These are phyloP conservation scores for Candida nanaspora DNA, from an alignment of 805 yeast genomes.

Conservation along the genomic window DNA sequence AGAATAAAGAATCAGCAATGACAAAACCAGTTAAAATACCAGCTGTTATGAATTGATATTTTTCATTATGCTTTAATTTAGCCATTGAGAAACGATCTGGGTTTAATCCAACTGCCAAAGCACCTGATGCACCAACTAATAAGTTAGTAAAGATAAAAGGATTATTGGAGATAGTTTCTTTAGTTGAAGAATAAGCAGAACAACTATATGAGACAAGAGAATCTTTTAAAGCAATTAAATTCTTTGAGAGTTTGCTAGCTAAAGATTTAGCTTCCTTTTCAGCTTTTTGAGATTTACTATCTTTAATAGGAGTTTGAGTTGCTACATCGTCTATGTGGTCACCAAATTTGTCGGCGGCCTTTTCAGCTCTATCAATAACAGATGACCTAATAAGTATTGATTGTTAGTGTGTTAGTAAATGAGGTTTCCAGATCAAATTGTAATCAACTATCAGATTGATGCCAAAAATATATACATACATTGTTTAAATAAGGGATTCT, in stretches of 20 bases:
- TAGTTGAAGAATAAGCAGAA: not conserved
- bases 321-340: not conserved
- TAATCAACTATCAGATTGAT: not conserved
- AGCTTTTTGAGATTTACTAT: constrained; percentile 10
- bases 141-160: constrained; percentile 35
- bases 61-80: not conserved
- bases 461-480: not conserved
- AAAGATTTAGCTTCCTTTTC: constrained; percentile 3
- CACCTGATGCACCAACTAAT: constrained; percentile 27
- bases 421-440: not conserved
- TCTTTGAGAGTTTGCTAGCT: not conserved
- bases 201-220: not conserved
- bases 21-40: constrained; percentile 1
- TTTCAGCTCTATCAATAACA: constrained; percentile 1
- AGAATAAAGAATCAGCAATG: not conserved
- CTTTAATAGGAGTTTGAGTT: not conserved
- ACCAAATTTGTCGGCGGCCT: constrained; percentile 1
- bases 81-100: constrained; percentile 14
- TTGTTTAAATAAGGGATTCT: no score
- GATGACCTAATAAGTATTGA: not conserved
- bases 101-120: constrained; percentile 13
- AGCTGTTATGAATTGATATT: constrained; percentile 2
- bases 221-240: not conserved
- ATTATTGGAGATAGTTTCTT: constrained; percentile 7
- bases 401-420: not conserved